Evolutionary conservation across 2,329 filamentous ascomycete species (phyloP).

Genomic region (Ascochyta pisi): DNA sequence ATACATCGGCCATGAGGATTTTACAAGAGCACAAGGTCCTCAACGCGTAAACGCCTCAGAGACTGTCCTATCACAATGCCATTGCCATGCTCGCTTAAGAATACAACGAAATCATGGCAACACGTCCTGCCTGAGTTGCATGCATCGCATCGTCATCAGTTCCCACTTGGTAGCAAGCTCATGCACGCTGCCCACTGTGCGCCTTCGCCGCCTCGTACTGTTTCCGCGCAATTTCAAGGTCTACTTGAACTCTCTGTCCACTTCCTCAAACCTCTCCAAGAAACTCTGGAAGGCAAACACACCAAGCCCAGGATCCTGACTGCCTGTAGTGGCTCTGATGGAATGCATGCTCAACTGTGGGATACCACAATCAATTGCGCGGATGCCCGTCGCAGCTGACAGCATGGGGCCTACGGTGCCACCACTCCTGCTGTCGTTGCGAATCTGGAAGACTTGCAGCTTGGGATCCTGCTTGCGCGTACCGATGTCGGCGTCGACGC

Average conservation of each 20-base stretch:
- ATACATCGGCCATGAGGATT: too few species aligned
- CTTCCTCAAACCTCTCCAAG: conserved; percentile 81
- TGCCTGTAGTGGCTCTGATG: conserved; percentile 86
- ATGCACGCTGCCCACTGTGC: too few species aligned
- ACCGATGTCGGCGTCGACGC: conserved; percentile 69
- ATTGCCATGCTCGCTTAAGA: too few species aligned
- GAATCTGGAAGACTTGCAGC: conserved; percentile 90
- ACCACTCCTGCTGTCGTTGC: conserved; percentile 87
- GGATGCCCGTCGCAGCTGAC: conserved; percentile 78
- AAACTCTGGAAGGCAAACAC: conserved; percentile 90
- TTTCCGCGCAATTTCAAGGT: not conserved
- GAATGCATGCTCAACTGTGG: conserved; percentile 95
- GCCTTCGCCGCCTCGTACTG: too few species aligned
- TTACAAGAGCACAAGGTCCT: too few species aligned
- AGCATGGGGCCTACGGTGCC: conserved; percentile 96
- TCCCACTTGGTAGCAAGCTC: too few species aligned
- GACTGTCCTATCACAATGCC: too few species aligned
- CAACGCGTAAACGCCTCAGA: too few species aligned
- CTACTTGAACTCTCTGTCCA: conserved; percentile 77
- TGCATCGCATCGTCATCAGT: too few species aligned
- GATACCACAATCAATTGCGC: conserved; percentile 86
- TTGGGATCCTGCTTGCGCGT: conserved; percentile 54
- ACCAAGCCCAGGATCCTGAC: conserved; percentile 84
- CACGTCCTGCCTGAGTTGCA: too few species aligned
- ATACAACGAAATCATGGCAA: too few species aligned